phyloP scores from a whole-genome alignment of 192 early-diverging fungal genomes.

The Chytriomyces hyalinus region DNA sequence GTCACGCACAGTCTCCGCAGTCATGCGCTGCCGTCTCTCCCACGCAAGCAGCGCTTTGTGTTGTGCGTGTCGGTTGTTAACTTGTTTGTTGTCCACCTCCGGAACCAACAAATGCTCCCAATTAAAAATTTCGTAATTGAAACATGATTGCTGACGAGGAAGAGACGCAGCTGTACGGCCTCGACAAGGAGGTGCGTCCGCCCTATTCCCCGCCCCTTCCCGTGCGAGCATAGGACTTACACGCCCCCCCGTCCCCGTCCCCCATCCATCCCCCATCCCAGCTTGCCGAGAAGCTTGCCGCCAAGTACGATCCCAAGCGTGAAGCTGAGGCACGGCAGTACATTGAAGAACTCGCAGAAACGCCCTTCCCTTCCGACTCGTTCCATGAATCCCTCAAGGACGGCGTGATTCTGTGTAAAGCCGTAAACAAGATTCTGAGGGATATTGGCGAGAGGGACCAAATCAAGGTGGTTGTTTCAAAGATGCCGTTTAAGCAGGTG shows the following conservation, averaged over 20 bases:
- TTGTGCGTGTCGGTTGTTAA: no score
- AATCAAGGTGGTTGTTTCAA: slow-evolving; percentile 38
- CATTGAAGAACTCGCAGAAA: slow-evolving; percentile 61
- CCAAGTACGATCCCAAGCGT: slow-evolving; percentile 40
- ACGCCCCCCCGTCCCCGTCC: not conserved
- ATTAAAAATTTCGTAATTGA: not conserved
- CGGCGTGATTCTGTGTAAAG: slow-evolving; percentile 68
- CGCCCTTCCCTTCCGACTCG: slow-evolving; percentile 49
- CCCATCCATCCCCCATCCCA: no score
- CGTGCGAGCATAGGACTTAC: not conserved
- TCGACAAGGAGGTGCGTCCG: slow-evolving; percentile 36
- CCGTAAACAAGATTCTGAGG: slow-evolving; percentile 35
- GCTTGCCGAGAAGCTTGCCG: slow-evolving; percentile 37
- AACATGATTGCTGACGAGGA: not conserved
- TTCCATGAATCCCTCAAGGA: slow-evolving; percentile 71
- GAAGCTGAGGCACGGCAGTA: slow-evolving; percentile 57
- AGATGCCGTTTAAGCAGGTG: slow-evolving; percentile 48
- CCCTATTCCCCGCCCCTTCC: not conserved
- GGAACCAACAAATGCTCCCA: no score
- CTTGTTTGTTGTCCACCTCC: no score
- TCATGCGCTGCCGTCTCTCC: no score
- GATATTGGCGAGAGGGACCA: slow-evolving; percentile 4
- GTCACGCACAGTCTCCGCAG: no score
- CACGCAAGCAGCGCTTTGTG: no score
- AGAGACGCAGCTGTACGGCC: slow-evolving; percentile 33